Percentiles rank a stretch among this genome's conserved stretches.
phyloP scores from a whole-genome alignment of 2,329 filamentous ascomycete species.

The Calonectria naviculata region DNA sequence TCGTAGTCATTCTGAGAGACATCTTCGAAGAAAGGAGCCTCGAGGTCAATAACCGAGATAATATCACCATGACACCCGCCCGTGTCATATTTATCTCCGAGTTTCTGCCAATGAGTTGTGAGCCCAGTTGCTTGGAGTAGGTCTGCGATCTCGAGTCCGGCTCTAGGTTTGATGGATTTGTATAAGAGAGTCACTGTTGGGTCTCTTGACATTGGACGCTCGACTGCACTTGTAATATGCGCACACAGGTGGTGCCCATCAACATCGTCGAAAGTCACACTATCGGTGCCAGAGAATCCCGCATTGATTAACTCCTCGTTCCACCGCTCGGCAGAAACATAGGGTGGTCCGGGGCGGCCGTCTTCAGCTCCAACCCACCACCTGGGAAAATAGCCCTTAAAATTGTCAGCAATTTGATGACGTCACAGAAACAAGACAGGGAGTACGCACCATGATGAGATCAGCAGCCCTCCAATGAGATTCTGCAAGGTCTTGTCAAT shows the following conservation, averaged over 20 bases:
- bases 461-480: too few species aligned
- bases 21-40: not conserved
- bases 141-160: not conserved
- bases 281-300: conserved; percentile 31
- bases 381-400: conserved; percentile 28
- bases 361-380: conserved; percentile 50
- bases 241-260: not conserved
- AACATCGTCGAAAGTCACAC: not conserved
- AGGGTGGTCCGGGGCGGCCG: too few species aligned
- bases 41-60: not conserved
- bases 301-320: conserved; percentile 35
- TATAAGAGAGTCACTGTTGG: not conserved
- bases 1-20: not conserved
- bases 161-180: not conserved
- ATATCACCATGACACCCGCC: not conserved
- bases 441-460: too few species aligned
- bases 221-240: not conserved
- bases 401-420: not conserved
- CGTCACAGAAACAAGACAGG: not conserved
- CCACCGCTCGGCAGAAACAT: conserved; percentile 41
- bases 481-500: too few species aligned
- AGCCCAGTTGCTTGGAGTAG: not conserved
- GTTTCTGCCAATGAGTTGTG: not conserved
- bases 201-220: not conserved
- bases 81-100: not conserved